Evolutionary conservation across 1,139 yeast species (phyloP).

Genomic region (Diutina scorzettiae): DNA sequence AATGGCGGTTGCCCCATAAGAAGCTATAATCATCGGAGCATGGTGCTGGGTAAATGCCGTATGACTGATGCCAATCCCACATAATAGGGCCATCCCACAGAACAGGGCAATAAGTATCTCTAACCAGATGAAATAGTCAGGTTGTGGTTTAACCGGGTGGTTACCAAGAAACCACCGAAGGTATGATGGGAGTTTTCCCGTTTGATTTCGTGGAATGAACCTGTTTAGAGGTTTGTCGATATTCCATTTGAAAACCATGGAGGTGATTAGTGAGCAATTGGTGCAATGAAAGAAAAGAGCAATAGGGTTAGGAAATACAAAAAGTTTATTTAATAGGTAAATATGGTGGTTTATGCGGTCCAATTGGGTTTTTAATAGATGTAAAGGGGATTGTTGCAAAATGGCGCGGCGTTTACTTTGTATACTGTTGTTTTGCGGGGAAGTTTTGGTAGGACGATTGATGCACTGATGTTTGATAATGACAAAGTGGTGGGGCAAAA

Average conservation of each 20-base stretch:
- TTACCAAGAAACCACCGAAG: constrained; percentile 23
- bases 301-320: no score
- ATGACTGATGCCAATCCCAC: constrained; percentile 37
- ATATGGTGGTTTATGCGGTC: no score
- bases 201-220: constrained; percentile 20
- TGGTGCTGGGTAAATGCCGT: constrained; percentile 30
- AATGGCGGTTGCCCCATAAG: constrained; percentile 58
- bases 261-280: no score
- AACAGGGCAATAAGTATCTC: constrained; percentile 39
- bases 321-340: no score
- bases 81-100: constrained; percentile 38
- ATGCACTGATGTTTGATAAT: no score
- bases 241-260: constrained; percentile 25
- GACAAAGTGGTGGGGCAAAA: no score
- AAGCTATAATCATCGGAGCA: constrained; percentile 48
- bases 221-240: constrained; percentile 22
- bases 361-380: no score
- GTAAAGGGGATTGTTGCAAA: no score
- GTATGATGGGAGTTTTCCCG: constrained; percentile 18
- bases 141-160: constrained; percentile 18
- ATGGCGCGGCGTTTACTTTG: no score
- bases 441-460: no score
- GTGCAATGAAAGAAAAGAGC: no score
- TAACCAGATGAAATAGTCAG: constrained; percentile 35
- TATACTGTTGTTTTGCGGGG: no score